Evolutionary conservation across 116 monocot genomes (phyloP).

Genomic region (Papilionanthe hybrid): DNA sequence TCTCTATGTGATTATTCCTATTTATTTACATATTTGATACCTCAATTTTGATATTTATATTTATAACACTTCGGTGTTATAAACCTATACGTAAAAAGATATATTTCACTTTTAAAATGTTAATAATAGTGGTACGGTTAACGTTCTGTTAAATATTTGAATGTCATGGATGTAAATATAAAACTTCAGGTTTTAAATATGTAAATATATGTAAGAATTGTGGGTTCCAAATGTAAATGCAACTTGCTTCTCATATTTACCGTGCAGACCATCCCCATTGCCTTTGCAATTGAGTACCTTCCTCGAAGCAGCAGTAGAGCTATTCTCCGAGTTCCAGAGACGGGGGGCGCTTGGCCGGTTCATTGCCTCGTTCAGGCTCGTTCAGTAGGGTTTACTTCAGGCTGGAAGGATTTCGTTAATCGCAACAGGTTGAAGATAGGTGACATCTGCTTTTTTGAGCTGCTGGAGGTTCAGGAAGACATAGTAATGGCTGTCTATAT

Average conservation of each 20-base stretch:
- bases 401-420: slow-evolving; percentile 4
- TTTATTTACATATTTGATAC: too few relatives aligned
- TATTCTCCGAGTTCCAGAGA: slow-evolving; percentile 6
- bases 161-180: too few relatives aligned
- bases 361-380: not conserved
- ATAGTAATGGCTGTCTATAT: slow-evolving; percentile 1
- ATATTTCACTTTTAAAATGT: too few relatives aligned
- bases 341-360: not conserved
- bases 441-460: slow-evolving; percentile 13
- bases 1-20: too few relatives aligned
- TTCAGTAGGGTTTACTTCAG: not conserved
- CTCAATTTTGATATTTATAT: too few relatives aligned
- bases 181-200: too few relatives aligned
- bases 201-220: too few relatives aligned
- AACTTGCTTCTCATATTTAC: not conserved
- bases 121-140: too few relatives aligned
- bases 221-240: too few relatives aligned
- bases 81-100: too few relatives aligned
- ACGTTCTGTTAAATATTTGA: too few relatives aligned
- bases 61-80: too few relatives aligned
- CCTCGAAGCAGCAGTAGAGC: not conserved
- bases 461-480: not conserved
- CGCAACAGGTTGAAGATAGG: slow-evolving; percentile 5
- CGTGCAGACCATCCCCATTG: slow-evolving; percentile 2
- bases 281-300: not conserved